Evolutionary conservation across 2,329 filamentous ascomycete species (phyloP).

Genomic region (Leptographium galeiforme): DNA sequence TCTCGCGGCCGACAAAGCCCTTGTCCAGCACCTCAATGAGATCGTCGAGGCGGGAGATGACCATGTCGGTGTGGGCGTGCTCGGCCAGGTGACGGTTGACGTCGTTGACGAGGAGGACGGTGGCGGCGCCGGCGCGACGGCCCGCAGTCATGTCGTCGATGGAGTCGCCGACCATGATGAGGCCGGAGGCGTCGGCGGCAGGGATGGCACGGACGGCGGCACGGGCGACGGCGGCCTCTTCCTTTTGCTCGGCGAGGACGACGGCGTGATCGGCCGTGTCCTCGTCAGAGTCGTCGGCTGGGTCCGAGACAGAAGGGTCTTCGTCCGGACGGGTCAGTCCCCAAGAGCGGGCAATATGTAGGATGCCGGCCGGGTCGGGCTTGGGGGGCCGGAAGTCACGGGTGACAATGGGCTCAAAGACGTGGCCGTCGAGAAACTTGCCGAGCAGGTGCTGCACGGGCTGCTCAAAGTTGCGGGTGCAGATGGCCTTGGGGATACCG

Average conservation of each 20-base stretch:
- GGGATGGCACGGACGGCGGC: constrained; percentile 3
- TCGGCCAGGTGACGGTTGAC: constrained; percentile 57
- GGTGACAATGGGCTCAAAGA: constrained; percentile 71
- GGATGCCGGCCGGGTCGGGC: constrained; percentile 73
- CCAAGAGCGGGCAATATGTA: constrained; percentile 75
- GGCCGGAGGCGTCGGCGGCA: constrained; percentile 28
- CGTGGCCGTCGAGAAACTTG: constrained; percentile 56
- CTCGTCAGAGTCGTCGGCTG: constrained; percentile 1
- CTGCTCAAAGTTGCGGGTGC: constrained; percentile 83
- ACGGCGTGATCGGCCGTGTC: constrained; percentile 9
- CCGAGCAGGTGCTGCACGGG: constrained; percentile 62
- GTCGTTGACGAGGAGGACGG: constrained; percentile 76
- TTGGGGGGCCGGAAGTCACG: constrained; percentile 75
- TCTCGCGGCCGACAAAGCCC: constrained; percentile 40
- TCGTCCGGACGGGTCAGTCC: constrained; percentile 29
- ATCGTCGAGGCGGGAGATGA: constrained; percentile 60
- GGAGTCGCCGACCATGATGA: constrained; percentile 63
- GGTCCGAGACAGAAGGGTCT: background rate
- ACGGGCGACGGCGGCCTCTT: constrained; percentile 13
- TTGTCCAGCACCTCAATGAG: constrained; percentile 60
- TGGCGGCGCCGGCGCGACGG: constrained; percentile 68
- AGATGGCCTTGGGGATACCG: constrained; percentile 65
- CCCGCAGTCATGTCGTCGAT: constrained; percentile 92
- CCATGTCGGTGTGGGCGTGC: constrained; percentile 66
- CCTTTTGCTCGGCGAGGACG: constrained; percentile 8